Evolutionary conservation across 1,139 yeast genomes (phyloP).

Genomic region (Sugiyamaella japonica): DNA sequence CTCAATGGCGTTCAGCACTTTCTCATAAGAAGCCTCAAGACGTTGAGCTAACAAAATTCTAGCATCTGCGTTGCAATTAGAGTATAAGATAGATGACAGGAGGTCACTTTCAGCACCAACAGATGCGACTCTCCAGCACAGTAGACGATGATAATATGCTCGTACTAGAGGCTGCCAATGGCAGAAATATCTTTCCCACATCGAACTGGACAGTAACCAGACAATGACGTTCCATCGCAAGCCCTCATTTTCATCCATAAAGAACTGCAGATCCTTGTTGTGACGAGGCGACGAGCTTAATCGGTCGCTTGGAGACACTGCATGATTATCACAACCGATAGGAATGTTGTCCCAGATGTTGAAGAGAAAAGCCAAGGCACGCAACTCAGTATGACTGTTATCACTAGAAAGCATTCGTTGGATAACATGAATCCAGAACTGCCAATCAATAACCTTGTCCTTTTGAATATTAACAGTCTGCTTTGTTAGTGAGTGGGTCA

Average conservation of each 20-base stretch:
- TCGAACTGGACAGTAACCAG: constrained; percentile 54
- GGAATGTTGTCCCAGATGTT: constrained; percentile 80
- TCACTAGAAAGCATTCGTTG: constrained; percentile 61
- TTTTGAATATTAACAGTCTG: constrained; percentile 33
- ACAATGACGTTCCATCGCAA: constrained; percentile 41
- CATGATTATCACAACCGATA: constrained; percentile 23
- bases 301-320: background rate
- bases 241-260: constrained; percentile 25
- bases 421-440: constrained; percentile 68
- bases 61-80: constrained; percentile 37
- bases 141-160: constrained; percentile 62
- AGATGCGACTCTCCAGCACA: constrained; percentile 67
- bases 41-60: constrained; percentile 32
- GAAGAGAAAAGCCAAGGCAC: constrained; percentile 65
- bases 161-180: constrained; percentile 83
- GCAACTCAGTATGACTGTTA: constrained; percentile 61
- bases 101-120: constrained; percentile 36
- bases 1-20: constrained; percentile 29
- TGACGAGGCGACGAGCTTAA: background rate
- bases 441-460: constrained; percentile 57
- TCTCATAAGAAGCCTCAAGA: constrained; percentile 29
- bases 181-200: constrained; percentile 59
- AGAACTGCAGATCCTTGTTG: constrained; percentile 23
- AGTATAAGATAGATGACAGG: constrained; percentile 33
- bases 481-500: constrained; percentile 30